Conservation (phyloP, 2,329 filamentous ascomycete genomes). For the Bipolaris victoriae region DNA sequence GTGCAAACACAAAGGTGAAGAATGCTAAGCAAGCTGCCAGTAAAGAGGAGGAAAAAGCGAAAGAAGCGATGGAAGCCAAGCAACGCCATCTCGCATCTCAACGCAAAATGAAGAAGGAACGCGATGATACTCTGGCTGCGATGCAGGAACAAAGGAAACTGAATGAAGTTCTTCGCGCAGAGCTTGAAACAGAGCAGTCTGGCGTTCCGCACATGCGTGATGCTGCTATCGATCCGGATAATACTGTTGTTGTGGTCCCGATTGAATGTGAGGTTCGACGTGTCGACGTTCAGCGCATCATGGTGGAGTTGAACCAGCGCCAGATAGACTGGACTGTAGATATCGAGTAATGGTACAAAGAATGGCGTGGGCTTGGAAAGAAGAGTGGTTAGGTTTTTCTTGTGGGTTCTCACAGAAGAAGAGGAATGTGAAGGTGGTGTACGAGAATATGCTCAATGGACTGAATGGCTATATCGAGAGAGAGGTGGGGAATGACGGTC, state of each 20-base stretch:
- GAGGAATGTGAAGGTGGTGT: conserved; percentile 10
- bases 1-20: conserved; percentile 25
- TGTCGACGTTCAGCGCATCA: conserved; percentile 14
- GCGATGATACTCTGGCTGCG: conserved; percentile 21
- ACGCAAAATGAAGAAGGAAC: conserved; percentile 24
- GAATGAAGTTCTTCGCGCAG: conserved; percentile 16
- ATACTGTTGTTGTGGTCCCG: conserved; percentile 18
- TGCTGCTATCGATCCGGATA: conserved; percentile 9
- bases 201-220: conserved; percentile 23
- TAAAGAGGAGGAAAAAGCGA: conserved; percentile 27
- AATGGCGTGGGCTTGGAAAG: conserved; percentile 17
- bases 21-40: conserved; percentile 23
- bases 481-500: conserved; percentile 22
- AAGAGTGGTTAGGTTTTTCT: conserved; percentile 6
- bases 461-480: conserved; percentile 14
- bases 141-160: conserved; percentile 16
- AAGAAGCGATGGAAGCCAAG: conserved; percentile 21
- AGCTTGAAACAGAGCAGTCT: conserved; percentile 21
- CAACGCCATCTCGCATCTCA: conserved; percentile 19
- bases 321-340: conserved; percentile 11
- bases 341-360: conserved; percentile 19
- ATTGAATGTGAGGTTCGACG: conserved; percentile 20
- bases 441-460: conserved; percentile 17
- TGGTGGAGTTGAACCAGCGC: conserved; percentile 10
- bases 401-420: conserved; percentile 11